Evolutionary conservation across 768 basidiomycete genomes (phyloP).

Genomic region (Lentinula detonsa): DNA sequence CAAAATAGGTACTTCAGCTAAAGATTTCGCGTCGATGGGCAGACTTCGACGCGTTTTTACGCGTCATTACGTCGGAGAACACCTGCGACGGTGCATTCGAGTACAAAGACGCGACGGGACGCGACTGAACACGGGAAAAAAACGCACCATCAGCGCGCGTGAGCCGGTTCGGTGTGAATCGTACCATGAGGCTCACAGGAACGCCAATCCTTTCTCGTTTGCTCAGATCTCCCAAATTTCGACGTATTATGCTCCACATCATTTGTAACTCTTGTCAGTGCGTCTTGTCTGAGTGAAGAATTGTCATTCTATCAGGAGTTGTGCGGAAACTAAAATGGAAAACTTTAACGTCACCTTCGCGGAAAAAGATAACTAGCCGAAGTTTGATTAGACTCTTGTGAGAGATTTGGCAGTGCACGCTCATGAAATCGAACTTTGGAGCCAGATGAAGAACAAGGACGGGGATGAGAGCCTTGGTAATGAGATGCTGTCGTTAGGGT

Average conservation of each 20-base stretch:
- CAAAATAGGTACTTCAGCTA: neutral
- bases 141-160: neutral
- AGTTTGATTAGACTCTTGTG: neutral
- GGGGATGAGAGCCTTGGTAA: neutral
- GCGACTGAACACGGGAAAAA: neutral
- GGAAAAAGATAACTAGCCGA: neutral
- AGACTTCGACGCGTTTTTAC: constrained; percentile 5
- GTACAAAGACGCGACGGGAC: neutral
- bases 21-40: neutral
- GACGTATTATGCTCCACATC: neutral
- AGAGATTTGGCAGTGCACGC: neutral
- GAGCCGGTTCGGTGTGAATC: neutral
- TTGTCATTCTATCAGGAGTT: neutral
- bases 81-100: neutral
- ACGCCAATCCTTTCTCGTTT: neutral
- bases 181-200: constrained; percentile 5
- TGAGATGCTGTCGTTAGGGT: neutral
- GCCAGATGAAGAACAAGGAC: constrained; percentile 1
- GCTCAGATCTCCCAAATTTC: neutral
- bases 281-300: neutral
- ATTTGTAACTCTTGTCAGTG: neutral
- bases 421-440: neutral
- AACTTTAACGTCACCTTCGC: neutral
- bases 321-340: neutral
- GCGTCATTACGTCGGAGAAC: constrained; percentile 1